Conservation (phyloP, 1,139 yeast genomes). For the Zhuliangozyma parablackwelliae region DNA sequence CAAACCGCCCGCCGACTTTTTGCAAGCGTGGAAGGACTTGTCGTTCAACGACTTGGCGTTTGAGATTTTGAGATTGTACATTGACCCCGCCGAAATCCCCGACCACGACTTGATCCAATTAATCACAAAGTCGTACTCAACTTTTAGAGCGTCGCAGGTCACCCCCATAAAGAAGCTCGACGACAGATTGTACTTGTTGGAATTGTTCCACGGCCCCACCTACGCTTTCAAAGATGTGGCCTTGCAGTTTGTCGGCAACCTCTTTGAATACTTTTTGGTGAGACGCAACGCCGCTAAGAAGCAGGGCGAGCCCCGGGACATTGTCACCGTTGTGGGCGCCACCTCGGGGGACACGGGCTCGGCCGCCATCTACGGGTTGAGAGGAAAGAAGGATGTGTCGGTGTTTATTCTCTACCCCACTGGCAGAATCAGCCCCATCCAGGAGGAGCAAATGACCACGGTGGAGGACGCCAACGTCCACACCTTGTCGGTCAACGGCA, state of each 20-base stretch:
- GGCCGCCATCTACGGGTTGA: slow-evolving; percentile 95
- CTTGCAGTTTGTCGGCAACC: slow-evolving; percentile 92
- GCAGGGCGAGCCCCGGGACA: slow-evolving; percentile 59
- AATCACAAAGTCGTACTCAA: slow-evolving; percentile 71
- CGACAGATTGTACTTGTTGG: slow-evolving; percentile 67
- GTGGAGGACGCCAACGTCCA: slow-evolving; percentile 93
- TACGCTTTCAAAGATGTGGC: slow-evolving; percentile 99
- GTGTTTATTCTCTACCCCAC: slow-evolving; percentile 95
- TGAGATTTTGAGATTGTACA: slow-evolving; percentile 77
- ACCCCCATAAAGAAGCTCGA: slow-evolving; percentile 74
- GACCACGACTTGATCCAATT: slow-evolving; percentile 59
- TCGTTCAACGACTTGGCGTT: slow-evolving; percentile 83
- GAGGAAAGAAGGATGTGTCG: slow-evolving; percentile 94
- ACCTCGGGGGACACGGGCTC: slow-evolving; percentile 99
- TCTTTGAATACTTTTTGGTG: slow-evolving; percentile 84
- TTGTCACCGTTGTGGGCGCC: slow-evolving; percentile 95
- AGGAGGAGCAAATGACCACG: slow-evolving; percentile 98
- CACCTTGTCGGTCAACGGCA: slow-evolving; percentile 89
- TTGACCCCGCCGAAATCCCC: slow-evolving; percentile 66
- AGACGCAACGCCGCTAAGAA: slow-evolving; percentile 68
- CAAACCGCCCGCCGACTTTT: slow-evolving; percentile 52
- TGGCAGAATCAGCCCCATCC: slow-evolving; percentile 95
- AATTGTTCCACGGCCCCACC: slow-evolving; percentile 97
- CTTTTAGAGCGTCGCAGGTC: slow-evolving; percentile 80
- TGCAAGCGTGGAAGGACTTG: slow-evolving; percentile 66